A percentile compares a stretch with the other conserved stretches of the same genome.
Conservation (phyloP, 2,329 filamentous ascomycete genomes). For the Hypomyces perniciosus region DNA sequence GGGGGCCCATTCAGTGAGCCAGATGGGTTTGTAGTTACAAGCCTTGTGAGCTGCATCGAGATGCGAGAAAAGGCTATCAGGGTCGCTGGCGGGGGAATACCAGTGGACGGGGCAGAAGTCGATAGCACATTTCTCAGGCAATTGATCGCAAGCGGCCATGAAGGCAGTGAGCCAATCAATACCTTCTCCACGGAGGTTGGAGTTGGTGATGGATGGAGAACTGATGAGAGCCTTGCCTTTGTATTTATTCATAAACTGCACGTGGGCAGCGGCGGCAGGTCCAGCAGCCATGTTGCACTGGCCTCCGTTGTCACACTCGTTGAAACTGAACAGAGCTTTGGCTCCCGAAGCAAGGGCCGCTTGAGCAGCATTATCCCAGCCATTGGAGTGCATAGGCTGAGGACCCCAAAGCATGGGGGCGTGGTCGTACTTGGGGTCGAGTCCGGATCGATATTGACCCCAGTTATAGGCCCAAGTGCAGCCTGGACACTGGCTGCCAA, state of each 20-base stretch:
- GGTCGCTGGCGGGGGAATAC: slow-evolving; percentile 48
- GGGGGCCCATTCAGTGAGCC: slow-evolving; percentile 61
- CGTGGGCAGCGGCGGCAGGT: slow-evolving; percentile 47
- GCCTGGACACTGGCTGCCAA: slow-evolving; percentile 35
- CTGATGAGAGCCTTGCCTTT: slow-evolving; percentile 48
- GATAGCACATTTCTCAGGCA: slow-evolving; percentile 39
- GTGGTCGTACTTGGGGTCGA: slow-evolving; percentile 45
- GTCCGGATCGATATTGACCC: slow-evolving; percentile 42
- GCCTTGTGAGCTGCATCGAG: slow-evolving; percentile 39
- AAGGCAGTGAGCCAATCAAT: slow-evolving; percentile 51
- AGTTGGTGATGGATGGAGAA: slow-evolving; percentile 58
- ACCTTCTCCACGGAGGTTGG: slow-evolving; percentile 42
- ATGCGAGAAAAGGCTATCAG: slow-evolving; percentile 49
- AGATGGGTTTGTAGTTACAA: slow-evolving; percentile 48
- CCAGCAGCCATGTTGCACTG: slow-evolving; percentile 54
- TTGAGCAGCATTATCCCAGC: slow-evolving; percentile 47
- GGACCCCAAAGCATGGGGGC: slow-evolving; percentile 63
- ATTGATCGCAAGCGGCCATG: slow-evolving; percentile 41
- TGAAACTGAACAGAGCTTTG: slow-evolving; percentile 59
- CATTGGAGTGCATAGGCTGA: slow-evolving; percentile 33
- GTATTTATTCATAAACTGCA: slow-evolving; percentile 50
- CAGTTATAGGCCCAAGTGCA: slow-evolving; percentile 66
- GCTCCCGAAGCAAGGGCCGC: slow-evolving; percentile 48
- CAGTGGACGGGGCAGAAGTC: slow-evolving; percentile 61
- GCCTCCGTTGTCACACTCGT: slow-evolving; percentile 59